Evolutionary conservation across 2,329 filamentous ascomycete genomes (phyloP).

Genomic region (Nothopassalora personata): DNA sequence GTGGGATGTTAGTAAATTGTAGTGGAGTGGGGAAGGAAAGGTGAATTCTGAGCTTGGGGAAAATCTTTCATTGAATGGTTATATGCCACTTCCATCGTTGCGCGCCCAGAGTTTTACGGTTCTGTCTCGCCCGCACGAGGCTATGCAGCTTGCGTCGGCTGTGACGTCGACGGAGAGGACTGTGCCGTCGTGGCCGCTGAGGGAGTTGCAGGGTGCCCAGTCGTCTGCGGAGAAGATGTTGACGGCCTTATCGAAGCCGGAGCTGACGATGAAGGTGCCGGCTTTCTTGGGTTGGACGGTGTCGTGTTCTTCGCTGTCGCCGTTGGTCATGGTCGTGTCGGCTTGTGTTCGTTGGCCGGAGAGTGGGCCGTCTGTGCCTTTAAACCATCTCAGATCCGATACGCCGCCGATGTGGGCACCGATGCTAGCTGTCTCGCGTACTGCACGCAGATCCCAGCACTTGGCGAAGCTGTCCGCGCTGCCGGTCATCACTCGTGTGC

Average conservation of each 20-base stretch:
- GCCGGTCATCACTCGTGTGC: conserved; percentile 85
- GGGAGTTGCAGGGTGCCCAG: conserved; percentile 74
- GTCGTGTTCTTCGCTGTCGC: conserved; percentile 9
- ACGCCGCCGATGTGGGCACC: conserved; percentile 89
- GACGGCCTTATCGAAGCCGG: conserved; percentile 90
- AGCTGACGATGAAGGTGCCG: conserved; percentile 84
- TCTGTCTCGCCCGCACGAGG: conserved; percentile 87
- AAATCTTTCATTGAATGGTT: conserved; percentile 1
- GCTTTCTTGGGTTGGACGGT: conserved; percentile 64
- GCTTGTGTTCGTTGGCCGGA: conserved; percentile 54
- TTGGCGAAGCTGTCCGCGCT: conserved; percentile 94
- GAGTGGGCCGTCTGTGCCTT: conserved; percentile 71
- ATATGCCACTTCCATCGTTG: conserved; percentile 59
- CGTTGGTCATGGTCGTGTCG: conserved; percentile 21
- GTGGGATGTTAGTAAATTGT: neutral
- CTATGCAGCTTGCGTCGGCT: conserved; percentile 82
- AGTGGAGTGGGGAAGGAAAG: neutral
- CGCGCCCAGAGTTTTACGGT: conserved; percentile 95
- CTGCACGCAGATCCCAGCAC: conserved; percentile 94
- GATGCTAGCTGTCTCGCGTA: conserved; percentile 74
- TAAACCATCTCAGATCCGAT: conserved; percentile 90
- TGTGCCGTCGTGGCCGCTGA: conserved; percentile 87
- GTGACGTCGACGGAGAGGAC: conserved; percentile 88
- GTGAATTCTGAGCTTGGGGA: neutral
- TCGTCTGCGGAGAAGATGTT: conserved; percentile 96